Evolutionary conservation across 306 rosid genomes (phyloP).

Genomic region (Inga laurina): DNA sequence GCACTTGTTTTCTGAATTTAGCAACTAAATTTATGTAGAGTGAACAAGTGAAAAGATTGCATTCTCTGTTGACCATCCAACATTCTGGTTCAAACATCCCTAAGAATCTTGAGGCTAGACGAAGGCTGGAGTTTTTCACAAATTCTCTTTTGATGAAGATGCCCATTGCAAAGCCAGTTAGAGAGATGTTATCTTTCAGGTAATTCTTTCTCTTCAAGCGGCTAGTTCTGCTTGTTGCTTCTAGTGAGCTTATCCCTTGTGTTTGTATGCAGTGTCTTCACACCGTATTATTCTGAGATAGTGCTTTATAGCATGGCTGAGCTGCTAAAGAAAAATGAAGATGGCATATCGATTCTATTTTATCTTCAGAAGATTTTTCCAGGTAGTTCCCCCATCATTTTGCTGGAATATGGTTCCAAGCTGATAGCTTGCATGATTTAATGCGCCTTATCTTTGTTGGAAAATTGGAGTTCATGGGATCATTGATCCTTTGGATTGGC

Average conservation of each 20-base stretch:
- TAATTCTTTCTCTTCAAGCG: slow-evolving; percentile 28
- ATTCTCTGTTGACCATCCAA: slow-evolving; percentile 81
- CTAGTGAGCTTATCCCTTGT: slow-evolving; percentile 31
- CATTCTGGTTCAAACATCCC: slow-evolving; percentile 92
- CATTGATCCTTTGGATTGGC: neutral
- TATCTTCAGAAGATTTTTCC: slow-evolving; percentile 93
- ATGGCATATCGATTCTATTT: slow-evolving; percentile 87
- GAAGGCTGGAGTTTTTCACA: slow-evolving; percentile 80
- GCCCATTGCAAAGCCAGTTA: slow-evolving; percentile 79
- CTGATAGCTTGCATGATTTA: slow-evolving; percentile 15
- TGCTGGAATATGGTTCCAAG: slow-evolving; percentile 10
- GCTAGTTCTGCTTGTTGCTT: slow-evolving; percentile 22
- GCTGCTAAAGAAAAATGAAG: slow-evolving; percentile 88
- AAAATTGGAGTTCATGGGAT: neutral
- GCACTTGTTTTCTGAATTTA: slow-evolving; percentile 17
- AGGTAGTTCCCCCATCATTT: slow-evolving; percentile 43
- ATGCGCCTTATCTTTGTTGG: neutral
- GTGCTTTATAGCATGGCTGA: slow-evolving; percentile 89
- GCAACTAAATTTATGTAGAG: slow-evolving; percentile 45
- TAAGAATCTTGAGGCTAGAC: slow-evolving; percentile 87
- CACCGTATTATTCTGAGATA: slow-evolving; percentile 91
- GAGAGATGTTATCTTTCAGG: slow-evolving; percentile 89
- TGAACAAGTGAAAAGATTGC: slow-evolving; percentile 75
- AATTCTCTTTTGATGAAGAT: slow-evolving; percentile 93
- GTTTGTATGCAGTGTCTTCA: slow-evolving; percentile 78